Evolutionary conservation across 495 filamentous ascomycete genomes (phyloP), one percentile per base, ranked within the genome.

Genomic region (Penicillium cosmopolitanum): DNA sequence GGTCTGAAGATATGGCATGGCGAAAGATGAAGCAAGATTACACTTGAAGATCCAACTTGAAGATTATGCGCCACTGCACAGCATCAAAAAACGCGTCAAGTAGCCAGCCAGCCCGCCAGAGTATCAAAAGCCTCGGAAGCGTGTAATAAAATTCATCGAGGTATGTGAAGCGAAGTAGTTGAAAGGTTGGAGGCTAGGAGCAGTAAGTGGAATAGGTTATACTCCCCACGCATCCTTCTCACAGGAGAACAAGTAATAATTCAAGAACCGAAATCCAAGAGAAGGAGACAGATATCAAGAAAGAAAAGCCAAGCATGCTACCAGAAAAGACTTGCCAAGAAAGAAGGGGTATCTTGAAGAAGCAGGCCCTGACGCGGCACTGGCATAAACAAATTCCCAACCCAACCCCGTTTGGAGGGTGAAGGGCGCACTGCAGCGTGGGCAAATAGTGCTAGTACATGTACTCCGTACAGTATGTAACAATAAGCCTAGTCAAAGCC

Each of bases 1-100:
- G 0, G 68, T 56, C 50, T 67, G 67, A 53, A 63, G 53, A 40
- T 47, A 44, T 31, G 65, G 51, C 69, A 73, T 73, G 47, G 46
- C 64, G 46, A 25, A 9, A 8, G 46, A 23, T 46, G 21, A 28
- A 48, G 42, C 18, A 16, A 46, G 23, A 48, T 23, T 15, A 5
- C n/a, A 18, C 16, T 44, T 18, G 4, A 44, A 44, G 16, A 16
- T 19, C 42, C 42, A 44, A 19, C 28, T 31, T 31, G 16, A 16
- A 16, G 2, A 18, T 44, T 16, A 31, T 7, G 28, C 28, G 8
- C 28, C 6, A 6, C 28, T 31, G 8, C 4, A 44, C 42, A 19
- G 42, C 5, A 44, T 44, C 16, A 7, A 44, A 38, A 16, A 40
- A 40, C 15, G 42, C 16, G 42, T 13, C 42, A 16, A 44, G 15